Percentiles rank a stretch among this genome's conserved stretches.
These are phyloP conservation scores for Aspergillus amoenus DNA, from an alignment of 2,329 filamentous ascomycete species.

Conservation along the genomic window DNA sequence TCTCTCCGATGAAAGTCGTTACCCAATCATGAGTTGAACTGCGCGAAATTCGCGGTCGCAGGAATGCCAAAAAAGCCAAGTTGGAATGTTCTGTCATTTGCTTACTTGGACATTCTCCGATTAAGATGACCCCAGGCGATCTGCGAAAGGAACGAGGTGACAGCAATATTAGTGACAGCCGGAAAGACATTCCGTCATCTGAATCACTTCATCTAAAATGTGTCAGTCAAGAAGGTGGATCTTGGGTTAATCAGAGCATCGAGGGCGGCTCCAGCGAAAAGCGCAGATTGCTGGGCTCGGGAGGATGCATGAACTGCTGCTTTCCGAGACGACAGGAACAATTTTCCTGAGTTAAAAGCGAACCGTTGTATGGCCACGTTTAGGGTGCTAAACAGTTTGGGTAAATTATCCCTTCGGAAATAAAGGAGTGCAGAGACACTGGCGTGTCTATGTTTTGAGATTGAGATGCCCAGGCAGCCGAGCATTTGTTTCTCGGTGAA, in stretches of 20 bases:
- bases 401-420: conserved; percentile 3
- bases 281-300: neutral
- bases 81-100: conserved; percentile 6
- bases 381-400: neutral
- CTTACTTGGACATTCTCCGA: neutral
- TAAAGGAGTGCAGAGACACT: neutral
- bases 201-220: neutral
- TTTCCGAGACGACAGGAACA: neutral
- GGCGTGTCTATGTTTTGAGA: neutral
- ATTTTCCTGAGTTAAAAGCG: neutral
- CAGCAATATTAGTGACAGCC: neutral
- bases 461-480: neutral
- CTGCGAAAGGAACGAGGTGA: neutral
- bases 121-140: neutral
- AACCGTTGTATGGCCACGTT: neutral
- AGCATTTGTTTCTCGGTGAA: conserved; percentile 2
- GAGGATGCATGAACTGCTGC: neutral
- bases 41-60: neutral
- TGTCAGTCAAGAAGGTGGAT: neutral
- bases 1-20: neutral
- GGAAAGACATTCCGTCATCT: neutral
- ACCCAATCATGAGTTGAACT: neutral
- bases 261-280: neutral
- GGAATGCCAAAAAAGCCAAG: neutral
- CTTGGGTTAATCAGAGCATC: neutral